Evolutionary conservation across 495 filamentous ascomycete species (phyloP).

Genomic region (Oidiodendron maius): DNA sequence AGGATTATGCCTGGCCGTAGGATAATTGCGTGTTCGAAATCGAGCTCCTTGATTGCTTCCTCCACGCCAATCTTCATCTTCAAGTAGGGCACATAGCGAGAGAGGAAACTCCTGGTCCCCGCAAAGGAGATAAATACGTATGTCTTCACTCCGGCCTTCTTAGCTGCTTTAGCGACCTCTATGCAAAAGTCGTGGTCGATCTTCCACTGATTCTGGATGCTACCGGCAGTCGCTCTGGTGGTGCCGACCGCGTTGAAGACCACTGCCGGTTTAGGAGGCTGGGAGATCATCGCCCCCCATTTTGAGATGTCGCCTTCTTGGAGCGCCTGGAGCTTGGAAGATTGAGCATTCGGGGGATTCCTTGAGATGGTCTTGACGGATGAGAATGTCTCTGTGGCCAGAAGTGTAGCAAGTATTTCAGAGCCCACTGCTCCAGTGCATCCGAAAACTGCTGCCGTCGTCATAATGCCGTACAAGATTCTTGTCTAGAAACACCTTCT

Average conservation of each 20-base stretch:
- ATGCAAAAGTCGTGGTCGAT: conserved; percentile 55
- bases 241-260: too few species aligned
- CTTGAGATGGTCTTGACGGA: too few species aligned
- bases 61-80: conserved; percentile 68
- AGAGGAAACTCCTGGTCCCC: not conserved
- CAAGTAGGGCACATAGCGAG: conserved; percentile 20
- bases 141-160: conserved; percentile 46
- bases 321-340: not conserved
- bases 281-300: conserved; percentile 9
- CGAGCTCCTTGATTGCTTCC: conserved; percentile 56
- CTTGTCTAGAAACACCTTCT: too few species aligned
- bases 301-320: not conserved
- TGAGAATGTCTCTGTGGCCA: too few species aligned
- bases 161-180: conserved; percentile 49
- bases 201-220: conserved; percentile 51
- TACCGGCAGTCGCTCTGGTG: conserved; percentile 47
- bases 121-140: conserved; percentile 24
- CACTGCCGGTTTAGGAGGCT: too few species aligned
- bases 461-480: too few species aligned
- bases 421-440: too few species aligned
- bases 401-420: too few species aligned
- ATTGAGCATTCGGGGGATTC: not conserved
- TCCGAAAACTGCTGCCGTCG: too few species aligned
- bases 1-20: conserved; percentile 60
- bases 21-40: conserved; percentile 59